A percentile compares a stretch with the other conserved stretches of the same genome.
These are phyloP conservation scores for Trichosporon coremiiforme DNA, from an alignment of 1,284 basidiomycete species.

Conservation along the genomic window DNA sequence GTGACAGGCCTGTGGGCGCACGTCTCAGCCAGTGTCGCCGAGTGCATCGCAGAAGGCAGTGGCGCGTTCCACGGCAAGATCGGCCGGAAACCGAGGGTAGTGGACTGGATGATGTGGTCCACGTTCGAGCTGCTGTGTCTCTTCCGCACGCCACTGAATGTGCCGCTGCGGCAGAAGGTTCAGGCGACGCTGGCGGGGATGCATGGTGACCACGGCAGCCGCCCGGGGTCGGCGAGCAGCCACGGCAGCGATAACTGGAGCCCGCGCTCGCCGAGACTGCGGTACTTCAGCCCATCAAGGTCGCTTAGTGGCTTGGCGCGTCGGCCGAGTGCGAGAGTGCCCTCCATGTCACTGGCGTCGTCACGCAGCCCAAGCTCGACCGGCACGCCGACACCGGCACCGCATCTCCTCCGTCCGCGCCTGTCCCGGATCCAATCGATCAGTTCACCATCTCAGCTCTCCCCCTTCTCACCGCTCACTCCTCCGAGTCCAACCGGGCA, in stretches of 20 bases:
- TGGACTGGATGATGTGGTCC: slow-evolving; percentile 76
- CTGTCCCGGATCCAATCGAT: slow-evolving; percentile 1
- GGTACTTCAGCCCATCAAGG: slow-evolving; percentile 4
- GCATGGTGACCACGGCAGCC: slow-evolving; percentile 24
- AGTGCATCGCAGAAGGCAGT: slow-evolving; percentile 35
- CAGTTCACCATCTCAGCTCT: not conserved
- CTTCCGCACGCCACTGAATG: slow-evolving; percentile 65
- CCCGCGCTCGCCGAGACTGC: slow-evolving; percentile 2
- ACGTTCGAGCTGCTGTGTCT: slow-evolving; percentile 68
- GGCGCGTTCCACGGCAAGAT: slow-evolving; percentile 32
- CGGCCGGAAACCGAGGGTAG: slow-evolving; percentile 32
- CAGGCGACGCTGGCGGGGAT: slow-evolving; percentile 47
- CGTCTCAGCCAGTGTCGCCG: slow-evolving; percentile 34
- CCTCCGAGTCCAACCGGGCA: not conserved
- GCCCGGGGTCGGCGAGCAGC: not conserved
- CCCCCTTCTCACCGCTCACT: not conserved
- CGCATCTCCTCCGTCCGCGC: not conserved
- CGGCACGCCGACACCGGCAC: not conserved
- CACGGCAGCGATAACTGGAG: slow-evolving; percentile 23
- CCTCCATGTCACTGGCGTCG: not conserved
- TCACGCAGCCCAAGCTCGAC: not conserved
- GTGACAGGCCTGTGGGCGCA: slow-evolving; percentile 48
- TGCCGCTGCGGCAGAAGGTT: slow-evolving; percentile 67
- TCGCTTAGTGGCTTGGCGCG: slow-evolving; percentile 22
- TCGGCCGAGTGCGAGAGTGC: slow-evolving; percentile 21